A percentile compares a stretch with the other conserved stretches of the same genome.
These are phyloP conservation scores for Cladosporium phlei DNA, from an alignment of 2,329 filamentous ascomycete species.

Conservation along the genomic window DNA sequence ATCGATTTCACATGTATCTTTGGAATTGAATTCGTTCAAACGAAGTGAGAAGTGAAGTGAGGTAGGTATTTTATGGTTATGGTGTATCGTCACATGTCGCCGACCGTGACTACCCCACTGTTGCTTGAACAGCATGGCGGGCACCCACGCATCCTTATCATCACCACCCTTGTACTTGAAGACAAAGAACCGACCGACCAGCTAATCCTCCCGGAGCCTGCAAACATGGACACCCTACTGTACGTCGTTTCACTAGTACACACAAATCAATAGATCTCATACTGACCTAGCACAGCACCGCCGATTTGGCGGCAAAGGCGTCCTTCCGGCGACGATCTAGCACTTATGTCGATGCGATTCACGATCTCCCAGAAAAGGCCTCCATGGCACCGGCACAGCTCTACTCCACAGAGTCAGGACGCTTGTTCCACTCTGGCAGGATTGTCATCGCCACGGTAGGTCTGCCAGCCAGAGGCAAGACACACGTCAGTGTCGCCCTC, in stretches of 20 bases:
- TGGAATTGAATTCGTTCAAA: too few species aligned
- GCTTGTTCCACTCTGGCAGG: constrained; percentile 91
- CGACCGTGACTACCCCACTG: too few species aligned
- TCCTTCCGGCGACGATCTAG: constrained; percentile 89
- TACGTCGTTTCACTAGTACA: constrained; percentile 21
- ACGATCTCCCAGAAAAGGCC: constrained; percentile 78
- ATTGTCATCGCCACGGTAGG: constrained; percentile 98
- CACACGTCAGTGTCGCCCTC: constrained; percentile 94
- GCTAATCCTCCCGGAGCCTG: too few species aligned
- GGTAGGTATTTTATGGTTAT: too few species aligned
- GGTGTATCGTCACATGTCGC: too few species aligned
- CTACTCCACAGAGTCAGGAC: constrained; percentile 95
- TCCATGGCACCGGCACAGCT: constrained; percentile 91
- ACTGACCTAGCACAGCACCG: constrained; percentile 57
- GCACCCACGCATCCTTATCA: too few species aligned
- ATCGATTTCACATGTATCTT: too few species aligned
- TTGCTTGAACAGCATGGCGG: too few species aligned
- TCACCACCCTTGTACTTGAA: too few species aligned
- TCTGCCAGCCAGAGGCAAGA: constrained; percentile 90
- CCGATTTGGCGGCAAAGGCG: constrained; percentile 85
- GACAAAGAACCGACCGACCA: neutral
- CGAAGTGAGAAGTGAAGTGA: too few species aligned
- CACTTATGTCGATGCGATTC: constrained; percentile 94
- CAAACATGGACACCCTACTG: constrained; percentile 28
- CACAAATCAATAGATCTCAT: neutral